A percentile compares a stretch with the other conserved stretches of the same genome.
Conservation (phyloP, 352 stramenopile genomes). For the Globisporangium emineosum region DNA sequence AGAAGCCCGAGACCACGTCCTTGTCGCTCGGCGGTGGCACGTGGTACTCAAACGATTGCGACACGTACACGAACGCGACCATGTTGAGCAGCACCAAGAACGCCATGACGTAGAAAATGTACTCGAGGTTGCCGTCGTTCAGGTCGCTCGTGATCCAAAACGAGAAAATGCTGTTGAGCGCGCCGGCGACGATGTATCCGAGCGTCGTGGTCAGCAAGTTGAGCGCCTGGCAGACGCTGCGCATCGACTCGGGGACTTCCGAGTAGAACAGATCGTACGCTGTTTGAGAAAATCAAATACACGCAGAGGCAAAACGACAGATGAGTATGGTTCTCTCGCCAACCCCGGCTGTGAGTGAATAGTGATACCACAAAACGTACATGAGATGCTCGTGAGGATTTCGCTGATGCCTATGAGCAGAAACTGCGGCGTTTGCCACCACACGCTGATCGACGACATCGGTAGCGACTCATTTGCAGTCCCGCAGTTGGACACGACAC, state of each 20-base stretch:
- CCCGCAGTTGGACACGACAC: constrained; percentile 75
- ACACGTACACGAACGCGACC: constrained; percentile 57
- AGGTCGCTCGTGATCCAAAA: constrained; percentile 90
- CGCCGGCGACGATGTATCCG: constrained; percentile 79
- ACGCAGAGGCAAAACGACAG: not conserved
- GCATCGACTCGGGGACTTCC: constrained; percentile 89
- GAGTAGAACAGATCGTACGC: constrained; percentile 92
- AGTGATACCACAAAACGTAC: constrained; percentile 36
- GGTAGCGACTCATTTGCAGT: constrained; percentile 50
- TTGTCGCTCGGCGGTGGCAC: constrained; percentile 43
- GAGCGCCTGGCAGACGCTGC: constrained; percentile 87
- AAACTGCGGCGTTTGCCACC: constrained; percentile 91
- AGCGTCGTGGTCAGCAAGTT: constrained; percentile 90
- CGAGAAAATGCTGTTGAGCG: constrained; percentile 86
- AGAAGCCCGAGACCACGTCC: constrained; percentile 56
- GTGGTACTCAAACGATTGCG: constrained; percentile 83
- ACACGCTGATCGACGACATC: constrained; percentile 83
- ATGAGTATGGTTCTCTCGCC: not conserved
- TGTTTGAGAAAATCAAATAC: constrained; percentile 16
- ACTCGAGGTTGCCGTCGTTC: constrained; percentile 88
- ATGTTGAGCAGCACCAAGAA: constrained; percentile 64
- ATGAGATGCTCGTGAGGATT: constrained; percentile 89
- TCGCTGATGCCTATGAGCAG: constrained; percentile 86
- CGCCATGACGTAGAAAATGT: constrained; percentile 87
- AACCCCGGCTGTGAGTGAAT: not conserved